Conservation (phyloP, 768 basidiomycete genomes). For the Multifurca ochricompacta region DNA sequence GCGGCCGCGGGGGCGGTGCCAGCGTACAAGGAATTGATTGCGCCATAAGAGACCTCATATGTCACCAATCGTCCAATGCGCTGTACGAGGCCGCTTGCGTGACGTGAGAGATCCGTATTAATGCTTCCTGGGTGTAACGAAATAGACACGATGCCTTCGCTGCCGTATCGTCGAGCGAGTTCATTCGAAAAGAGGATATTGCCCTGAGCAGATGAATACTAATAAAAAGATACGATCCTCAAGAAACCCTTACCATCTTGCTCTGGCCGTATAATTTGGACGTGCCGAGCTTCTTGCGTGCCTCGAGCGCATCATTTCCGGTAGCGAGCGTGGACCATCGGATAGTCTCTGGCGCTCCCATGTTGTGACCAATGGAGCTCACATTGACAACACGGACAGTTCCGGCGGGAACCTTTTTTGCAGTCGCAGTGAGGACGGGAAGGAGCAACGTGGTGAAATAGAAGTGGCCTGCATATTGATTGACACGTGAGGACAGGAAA, state of each 20-base stretch:
- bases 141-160: slow-evolving; percentile 38
- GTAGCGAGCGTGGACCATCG: slow-evolving; percentile 9
- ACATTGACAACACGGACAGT: slow-evolving; percentile 27
- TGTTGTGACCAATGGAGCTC: slow-evolving; percentile 23
- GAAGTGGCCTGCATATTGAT: slow-evolving; percentile 26
- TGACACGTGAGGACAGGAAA: not conserved
- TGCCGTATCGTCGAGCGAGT: slow-evolving; percentile 34
- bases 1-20: slow-evolving; percentile 12
- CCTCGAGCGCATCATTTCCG: not conserved
- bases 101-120: slow-evolving; percentile 15
- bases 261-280: slow-evolving; percentile 17
- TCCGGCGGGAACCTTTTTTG: slow-evolving; percentile 23
- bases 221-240: not conserved
- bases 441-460: slow-evolving; percentile 30
- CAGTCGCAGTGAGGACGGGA: slow-evolving; percentile 27
- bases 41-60: slow-evolving; percentile 10
- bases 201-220: slow-evolving; percentile 27
- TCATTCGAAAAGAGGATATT: slow-evolving; percentile 39
- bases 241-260: slow-evolving; percentile 19
- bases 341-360: slow-evolving; percentile 24
- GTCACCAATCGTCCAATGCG: not conserved
- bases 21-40: slow-evolving; percentile 16
- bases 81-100: not conserved
- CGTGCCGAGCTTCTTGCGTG: slow-evolving; percentile 10
- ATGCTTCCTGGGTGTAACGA: slow-evolving; percentile 32